phyloP scores from a whole-genome alignment of 2,329 filamentous ascomycete genomes.

The Colletotrichum cordylinicola region DNA sequence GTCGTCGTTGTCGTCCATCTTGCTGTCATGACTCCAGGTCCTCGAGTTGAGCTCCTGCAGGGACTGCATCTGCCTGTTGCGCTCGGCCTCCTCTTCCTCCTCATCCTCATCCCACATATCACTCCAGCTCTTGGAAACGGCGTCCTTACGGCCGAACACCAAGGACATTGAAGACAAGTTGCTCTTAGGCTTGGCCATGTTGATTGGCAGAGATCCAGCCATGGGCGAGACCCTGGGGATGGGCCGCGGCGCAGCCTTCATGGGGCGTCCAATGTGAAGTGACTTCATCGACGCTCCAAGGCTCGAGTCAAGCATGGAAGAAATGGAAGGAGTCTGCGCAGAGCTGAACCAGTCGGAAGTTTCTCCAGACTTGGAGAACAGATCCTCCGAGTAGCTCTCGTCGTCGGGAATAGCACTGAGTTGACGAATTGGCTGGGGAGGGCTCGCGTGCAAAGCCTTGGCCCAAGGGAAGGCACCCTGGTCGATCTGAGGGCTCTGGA shows the following conservation, averaged over 20 bases:
- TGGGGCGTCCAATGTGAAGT: slow-evolving; percentile 58
- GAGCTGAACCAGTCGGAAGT: slow-evolving; percentile 80
- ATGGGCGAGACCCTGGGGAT: slow-evolving; percentile 62
- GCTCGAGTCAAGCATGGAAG: slow-evolving; percentile 84
- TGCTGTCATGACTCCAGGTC: slow-evolving; percentile 81
- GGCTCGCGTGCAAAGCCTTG: slow-evolving; percentile 82
- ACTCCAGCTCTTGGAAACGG: slow-evolving; percentile 98
- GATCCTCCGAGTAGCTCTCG: slow-evolving; percentile 80
- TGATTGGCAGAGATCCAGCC: slow-evolving; percentile 78
- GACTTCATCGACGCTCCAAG: slow-evolving; percentile 84
- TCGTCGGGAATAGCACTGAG: slow-evolving; percentile 86
- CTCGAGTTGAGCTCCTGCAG: slow-evolving; percentile 74
- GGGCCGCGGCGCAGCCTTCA: slow-evolving; percentile 47
- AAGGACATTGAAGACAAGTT: slow-evolving; percentile 75
- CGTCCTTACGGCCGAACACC: slow-evolving; percentile 79
- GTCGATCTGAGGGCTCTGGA: slow-evolving; percentile 85
- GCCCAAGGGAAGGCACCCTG: slow-evolving; percentile 92
- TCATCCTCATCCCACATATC: slow-evolving; percentile 95
- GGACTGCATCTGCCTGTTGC: slow-evolving; percentile 61
- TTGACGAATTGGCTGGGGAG: slow-evolving; percentile 75
- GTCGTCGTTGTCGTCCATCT: slow-evolving; percentile 51
- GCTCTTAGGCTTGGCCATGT: slow-evolving; percentile 76
- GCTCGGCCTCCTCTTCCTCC: slow-evolving; percentile 76
- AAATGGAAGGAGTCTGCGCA: slow-evolving; percentile 79
- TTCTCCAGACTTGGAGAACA: slow-evolving; percentile 81